These are phyloP conservation scores for Dryadomyces quercivorus DNA, from an alignment of 2,329 filamentous ascomycete species.

Conservation along the genomic window DNA sequence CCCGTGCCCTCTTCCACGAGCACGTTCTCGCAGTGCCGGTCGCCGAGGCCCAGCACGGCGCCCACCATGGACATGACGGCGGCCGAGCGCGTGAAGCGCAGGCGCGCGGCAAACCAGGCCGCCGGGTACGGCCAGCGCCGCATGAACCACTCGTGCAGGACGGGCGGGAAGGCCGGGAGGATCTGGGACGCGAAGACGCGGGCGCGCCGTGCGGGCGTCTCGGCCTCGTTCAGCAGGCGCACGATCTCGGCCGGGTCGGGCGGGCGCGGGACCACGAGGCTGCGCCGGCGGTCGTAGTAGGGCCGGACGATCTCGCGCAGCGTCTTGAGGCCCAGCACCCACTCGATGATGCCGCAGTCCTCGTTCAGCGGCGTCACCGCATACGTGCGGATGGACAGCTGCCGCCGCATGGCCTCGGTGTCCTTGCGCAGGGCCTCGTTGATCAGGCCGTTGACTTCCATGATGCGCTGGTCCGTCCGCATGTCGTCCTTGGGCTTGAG, in stretches of 20 bases:
- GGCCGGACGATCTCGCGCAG: conserved; percentile 68
- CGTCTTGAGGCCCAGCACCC: conserved; percentile 93
- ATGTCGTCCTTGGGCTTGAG: conserved; percentile 98
- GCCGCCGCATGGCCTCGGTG: conserved; percentile 76
- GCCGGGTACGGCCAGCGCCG: conserved; percentile 90
- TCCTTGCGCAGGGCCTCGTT: conserved; percentile 89
- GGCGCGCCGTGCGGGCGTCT: conserved; percentile 44
- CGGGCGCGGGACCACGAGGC: conserved; percentile 59
- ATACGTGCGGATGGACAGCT: conserved; percentile 93
- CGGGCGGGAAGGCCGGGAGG: conserved; percentile 58
- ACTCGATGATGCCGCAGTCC: conserved; percentile 95
- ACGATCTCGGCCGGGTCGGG: conserved; percentile 59
- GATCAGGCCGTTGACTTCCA: conserved; percentile 99
- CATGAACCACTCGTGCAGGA: conserved; percentile 90
- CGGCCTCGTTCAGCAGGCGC: conserved; percentile 50
- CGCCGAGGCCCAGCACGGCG: conserved; percentile 83
- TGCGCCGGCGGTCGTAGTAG: conserved; percentile 44
- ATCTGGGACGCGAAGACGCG: conserved; percentile 58
- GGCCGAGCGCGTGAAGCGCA: conserved; percentile 84
- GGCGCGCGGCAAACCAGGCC: conserved; percentile 78
- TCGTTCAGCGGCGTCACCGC: conserved; percentile 94
- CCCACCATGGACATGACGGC: conserved; percentile 99
- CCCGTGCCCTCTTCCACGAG: conserved; percentile 88
- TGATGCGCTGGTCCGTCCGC: conserved; percentile 90
- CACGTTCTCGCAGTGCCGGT: conserved; percentile 95